phyloP scores from a whole-genome alignment of 2,329 filamentous ascomycete genomes.

The Fusarium setosum region DNA sequence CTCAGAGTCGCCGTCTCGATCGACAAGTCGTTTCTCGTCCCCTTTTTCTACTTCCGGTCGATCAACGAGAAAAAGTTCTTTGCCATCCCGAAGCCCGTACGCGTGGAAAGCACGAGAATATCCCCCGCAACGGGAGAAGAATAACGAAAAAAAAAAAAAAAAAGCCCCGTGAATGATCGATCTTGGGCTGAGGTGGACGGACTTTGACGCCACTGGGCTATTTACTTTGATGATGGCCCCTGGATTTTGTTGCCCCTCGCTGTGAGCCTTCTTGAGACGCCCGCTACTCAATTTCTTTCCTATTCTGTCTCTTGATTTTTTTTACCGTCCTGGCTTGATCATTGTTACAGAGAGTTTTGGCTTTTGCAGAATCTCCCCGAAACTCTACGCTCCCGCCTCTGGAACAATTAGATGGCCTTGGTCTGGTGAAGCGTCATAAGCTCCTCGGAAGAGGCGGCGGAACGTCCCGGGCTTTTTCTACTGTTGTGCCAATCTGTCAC shows the following conservation, averaged over 20 bases:
- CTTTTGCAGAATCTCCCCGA: neutral
- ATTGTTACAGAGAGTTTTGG: neutral
- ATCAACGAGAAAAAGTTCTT: neutral
- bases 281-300: no score
- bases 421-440: neutral
- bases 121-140: neutral
- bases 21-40: neutral
- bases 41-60: conserved; percentile 22
- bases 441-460: neutral
- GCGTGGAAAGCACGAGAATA: conserved; percentile 16
- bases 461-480: neutral
- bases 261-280: no score
- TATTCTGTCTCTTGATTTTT: neutral
- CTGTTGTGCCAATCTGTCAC: neutral
- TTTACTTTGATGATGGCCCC: no score
- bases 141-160: neutral
- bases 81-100: neutral
- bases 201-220: no score
- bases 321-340: neutral
- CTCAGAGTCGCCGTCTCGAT: neutral
- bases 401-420: neutral
- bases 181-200: no score
- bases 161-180: neutral
- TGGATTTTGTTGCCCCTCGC: no score
- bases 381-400: neutral